These are phyloP conservation scores for Neurospora tetrasperma DNA, from an alignment of 495 filamentous ascomycete species.

Conservation along the genomic window DNA sequence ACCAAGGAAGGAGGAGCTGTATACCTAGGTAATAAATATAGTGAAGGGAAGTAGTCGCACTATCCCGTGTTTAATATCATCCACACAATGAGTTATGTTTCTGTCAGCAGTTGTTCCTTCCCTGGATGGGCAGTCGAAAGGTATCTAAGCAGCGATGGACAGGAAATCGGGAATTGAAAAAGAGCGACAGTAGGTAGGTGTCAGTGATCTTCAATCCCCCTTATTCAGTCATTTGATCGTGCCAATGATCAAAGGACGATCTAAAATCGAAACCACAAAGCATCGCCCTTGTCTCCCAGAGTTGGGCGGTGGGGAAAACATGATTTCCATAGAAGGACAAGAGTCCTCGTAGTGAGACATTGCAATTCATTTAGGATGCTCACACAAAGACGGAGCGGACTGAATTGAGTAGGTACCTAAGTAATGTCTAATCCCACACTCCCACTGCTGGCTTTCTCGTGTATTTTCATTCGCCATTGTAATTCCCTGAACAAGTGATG, in stretches of 20 bases:
- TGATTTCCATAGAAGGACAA: too few relatives aligned
- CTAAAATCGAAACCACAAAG: too few relatives aligned
- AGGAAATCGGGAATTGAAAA: neutral
- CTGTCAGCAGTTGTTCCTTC: neutral
- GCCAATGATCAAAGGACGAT: too few relatives aligned
- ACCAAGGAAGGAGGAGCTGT: neutral
- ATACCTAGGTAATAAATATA: neutral
- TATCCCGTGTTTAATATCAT: neutral
- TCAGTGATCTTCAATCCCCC: too few relatives aligned
- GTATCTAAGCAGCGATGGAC: neutral
- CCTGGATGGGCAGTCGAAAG: neutral
- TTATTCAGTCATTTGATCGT: too few relatives aligned
- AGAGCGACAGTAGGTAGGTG: neutral
- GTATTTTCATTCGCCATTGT: neutral
- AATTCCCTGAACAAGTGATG: neutral
- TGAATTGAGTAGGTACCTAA: neutral
- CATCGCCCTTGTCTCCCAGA: too few relatives aligned
- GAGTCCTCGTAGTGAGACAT: neutral
- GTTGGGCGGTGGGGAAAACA: too few relatives aligned
- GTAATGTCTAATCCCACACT: neutral
- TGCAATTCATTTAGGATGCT: neutral
- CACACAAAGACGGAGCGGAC: neutral
- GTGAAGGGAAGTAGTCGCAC: neutral
- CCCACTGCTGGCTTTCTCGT: neutral
- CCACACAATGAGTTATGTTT: neutral